Evolutionary conservation across 306 rosid species (phyloP).

Genomic region (Cercis canadensis): DNA sequence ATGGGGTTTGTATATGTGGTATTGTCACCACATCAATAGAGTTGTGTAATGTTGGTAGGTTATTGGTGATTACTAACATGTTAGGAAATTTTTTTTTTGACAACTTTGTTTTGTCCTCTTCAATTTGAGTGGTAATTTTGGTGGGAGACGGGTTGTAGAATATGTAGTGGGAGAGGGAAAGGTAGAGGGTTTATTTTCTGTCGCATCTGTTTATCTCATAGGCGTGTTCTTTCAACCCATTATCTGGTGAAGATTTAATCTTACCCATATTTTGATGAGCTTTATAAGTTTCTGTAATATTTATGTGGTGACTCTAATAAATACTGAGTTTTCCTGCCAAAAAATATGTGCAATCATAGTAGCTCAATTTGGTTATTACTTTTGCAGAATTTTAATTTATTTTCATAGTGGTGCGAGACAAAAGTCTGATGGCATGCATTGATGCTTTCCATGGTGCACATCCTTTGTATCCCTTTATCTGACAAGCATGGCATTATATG

Average conservation of each 20-base stretch:
- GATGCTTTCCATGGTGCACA: too few species aligned
- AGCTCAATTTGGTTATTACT: background rate
- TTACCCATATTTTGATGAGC: slow-evolving; percentile 41
- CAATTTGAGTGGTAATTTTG: slow-evolving; percentile 46
- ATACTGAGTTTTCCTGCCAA: slow-evolving; percentile 45
- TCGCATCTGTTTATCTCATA: slow-evolving; percentile 48
- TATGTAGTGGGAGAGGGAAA: slow-evolving; percentile 53
- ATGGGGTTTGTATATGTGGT: slow-evolving; percentile 44
- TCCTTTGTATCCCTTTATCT: background rate
- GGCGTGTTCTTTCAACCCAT: slow-evolving; percentile 55
- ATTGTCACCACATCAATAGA: slow-evolving; percentile 55
- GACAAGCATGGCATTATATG: too few species aligned
- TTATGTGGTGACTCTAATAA: slow-evolving; percentile 54
- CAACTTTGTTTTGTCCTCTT: slow-evolving; percentile 40
- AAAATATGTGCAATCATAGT: background rate
- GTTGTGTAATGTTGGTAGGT: slow-evolving; percentile 60
- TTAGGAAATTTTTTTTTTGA: slow-evolving; percentile 55
- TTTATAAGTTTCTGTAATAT: slow-evolving; percentile 56
- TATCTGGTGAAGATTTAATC: slow-evolving; percentile 45
- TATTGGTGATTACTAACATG: slow-evolving; percentile 62
- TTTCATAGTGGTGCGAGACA: too few species aligned
- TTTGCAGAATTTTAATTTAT: background rate
- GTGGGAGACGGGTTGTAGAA: slow-evolving; percentile 59
- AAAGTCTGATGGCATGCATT: too few species aligned
- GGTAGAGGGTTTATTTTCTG: slow-evolving; percentile 40